Evolutionary conservation across 2,329 filamentous ascomycete species (phyloP), one percentile per base, ranked within the genome.

Genomic region (Byssothecium circinans): DNA sequence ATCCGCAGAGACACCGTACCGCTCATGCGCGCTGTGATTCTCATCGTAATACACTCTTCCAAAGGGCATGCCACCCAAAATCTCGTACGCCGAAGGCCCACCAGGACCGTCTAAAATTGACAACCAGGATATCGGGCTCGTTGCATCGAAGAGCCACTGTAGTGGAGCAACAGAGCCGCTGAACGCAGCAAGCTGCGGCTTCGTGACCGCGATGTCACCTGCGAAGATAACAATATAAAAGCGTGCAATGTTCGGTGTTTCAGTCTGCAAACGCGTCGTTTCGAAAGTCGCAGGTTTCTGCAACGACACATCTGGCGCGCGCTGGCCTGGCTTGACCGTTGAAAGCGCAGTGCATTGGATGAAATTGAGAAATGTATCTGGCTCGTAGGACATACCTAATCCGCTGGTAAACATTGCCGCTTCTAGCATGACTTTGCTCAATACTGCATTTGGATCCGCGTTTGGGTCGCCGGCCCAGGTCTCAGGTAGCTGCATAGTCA

Each of bases 271-370:
- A 29, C 76, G 64, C 2, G 74, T 74, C 0, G 54, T 18, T 42
- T 76, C 73, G 18, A 74, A 72, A 0, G 75, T 78, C 0, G 74
- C 77, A 0, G 77, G 77, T 43, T 73, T 75, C 15, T 71, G 62
- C 2, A 81, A 61, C 4, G 62, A 45, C 7, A 78, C 71, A 56
- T 81, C 78, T 4, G 76, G 77, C 4, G 71, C 75, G 48, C 77
- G 67, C 48, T 72, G 68, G 1, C 78, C 78, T 0, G 76, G 62
- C 14, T 49, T 52, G 7, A 75, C 58, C 0, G 44, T 34, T 1
- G 47, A 53, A 4, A 47, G 2, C 14, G 2, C 12, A 6, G 45
- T 29, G 4, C 27, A 36, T 29, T 52, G 46, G 3, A n/a, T 34
- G 8, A 68, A 50, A 25, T 67, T 72, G n/a, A 74, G 63, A 25